A percentile compares a stretch with the other conserved stretches of the same genome.
phyloP scores from a whole-genome alignment of 2,329 filamentous ascomycete species.

The Decorospora gaudefroyi region DNA sequence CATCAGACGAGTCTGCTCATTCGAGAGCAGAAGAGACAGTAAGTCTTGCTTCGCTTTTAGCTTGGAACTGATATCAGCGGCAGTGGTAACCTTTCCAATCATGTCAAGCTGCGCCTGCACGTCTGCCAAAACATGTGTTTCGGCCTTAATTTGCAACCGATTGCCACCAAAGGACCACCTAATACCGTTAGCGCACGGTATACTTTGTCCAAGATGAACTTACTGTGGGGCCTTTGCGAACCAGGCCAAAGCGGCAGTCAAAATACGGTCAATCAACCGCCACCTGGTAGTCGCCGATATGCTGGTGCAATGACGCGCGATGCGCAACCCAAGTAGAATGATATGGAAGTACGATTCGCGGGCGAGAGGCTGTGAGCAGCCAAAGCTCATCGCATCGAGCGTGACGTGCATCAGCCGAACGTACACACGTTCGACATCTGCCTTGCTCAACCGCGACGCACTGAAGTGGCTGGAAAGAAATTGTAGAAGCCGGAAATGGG shows the following conservation, averaged over 20 bases:
- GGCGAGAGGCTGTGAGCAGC: slow-evolving; percentile 79
- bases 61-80: slow-evolving; percentile 58
- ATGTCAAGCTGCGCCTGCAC: slow-evolving; percentile 69
- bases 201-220: slow-evolving; percentile 15
- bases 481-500: slow-evolving; percentile 82
- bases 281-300: slow-evolving; percentile 70
- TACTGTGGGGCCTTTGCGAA: slow-evolving; percentile 76
- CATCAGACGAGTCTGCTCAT: slow-evolving; percentile 78
- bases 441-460: slow-evolving; percentile 81
- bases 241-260: slow-evolving; percentile 87
- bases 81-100: slow-evolving; percentile 63
- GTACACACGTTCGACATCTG: slow-evolving; percentile 80
- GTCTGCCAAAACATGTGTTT: slow-evolving; percentile 79
- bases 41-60: slow-evolving; percentile 82
- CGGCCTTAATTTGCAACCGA: slow-evolving; percentile 88
- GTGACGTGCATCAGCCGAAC: slow-evolving; percentile 79
- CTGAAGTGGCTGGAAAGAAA: slow-evolving; percentile 96
- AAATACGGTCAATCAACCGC: slow-evolving; percentile 83
- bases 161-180: slow-evolving; percentile 96
- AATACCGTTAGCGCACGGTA: slow-evolving; percentile 19
- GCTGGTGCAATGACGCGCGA: slow-evolving; percentile 72
- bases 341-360: slow-evolving; percentile 91
- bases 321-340: slow-evolving; percentile 77
- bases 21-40: slow-evolving; percentile 77
- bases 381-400: slow-evolving; percentile 66